Evolutionary conservation across 805 yeast species (phyloP), one percentile per base, ranked within the genome.

Genomic region (Wickerhamomyces bovis): DNA sequence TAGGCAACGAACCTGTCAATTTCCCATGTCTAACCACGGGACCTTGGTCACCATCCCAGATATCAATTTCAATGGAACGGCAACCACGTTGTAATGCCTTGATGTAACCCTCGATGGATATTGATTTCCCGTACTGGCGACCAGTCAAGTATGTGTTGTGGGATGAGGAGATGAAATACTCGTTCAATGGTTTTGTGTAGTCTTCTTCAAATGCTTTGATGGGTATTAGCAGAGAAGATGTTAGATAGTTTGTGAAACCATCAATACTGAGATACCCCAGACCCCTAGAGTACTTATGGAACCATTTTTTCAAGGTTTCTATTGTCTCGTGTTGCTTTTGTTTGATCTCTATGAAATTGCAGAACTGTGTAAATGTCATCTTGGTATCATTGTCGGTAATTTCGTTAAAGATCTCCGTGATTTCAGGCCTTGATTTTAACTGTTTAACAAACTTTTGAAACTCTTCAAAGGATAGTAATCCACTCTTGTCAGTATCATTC

Each of bases 11-110:
- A 0, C 83, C 73, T 0, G 98, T 88, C 51, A 94, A 78, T 0
- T 96, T 80, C 0, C 99, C 99, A 64, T 94, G 99, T 25, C 85
- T 84, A 0, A 94, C 97, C 0, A 87, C 77, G 0, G 99, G 99
- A 0, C 84, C 90, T 12, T 67, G 64, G 30, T 77, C 81, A 20
- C 83, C 86, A 67, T 92, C 96, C 99, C 99, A 94, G 19, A 94
- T 73, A 64, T 94, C 99, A 38, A 94, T 80, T 60, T 94, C 99
- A n/a, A 94, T 73, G 52, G 97, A 90, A 40, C 97, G 72, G 57
- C 98, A 94, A 1, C 99, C 98, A 45, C 89, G 77, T 61, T 89
- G 97, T 42, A 94, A 68, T 0, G 88, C 94, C 43, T 85, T 77
- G 16, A 89, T 81, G 55, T 94, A 94, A 0, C 95, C 95, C 59